Base-by-base conservation (phyloP, 2,329 filamentous ascomycete species). In the Blastomyces emzantsi region DNA sequence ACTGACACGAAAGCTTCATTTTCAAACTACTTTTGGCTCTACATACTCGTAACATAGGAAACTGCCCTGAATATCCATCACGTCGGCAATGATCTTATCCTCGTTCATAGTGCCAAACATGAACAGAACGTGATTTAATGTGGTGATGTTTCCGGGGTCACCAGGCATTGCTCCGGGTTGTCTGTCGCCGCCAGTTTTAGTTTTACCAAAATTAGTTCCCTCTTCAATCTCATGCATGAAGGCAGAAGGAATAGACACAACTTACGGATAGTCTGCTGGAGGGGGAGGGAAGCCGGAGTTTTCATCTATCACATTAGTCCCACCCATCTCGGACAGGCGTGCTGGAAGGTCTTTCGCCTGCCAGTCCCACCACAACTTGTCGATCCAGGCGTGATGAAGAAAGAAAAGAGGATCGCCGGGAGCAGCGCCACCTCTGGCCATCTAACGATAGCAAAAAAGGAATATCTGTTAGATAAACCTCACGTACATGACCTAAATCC, bases 351-450 rank as follows among this genome's bases (percentile, higher is more conserved):
- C 51, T 25, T 59, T 33, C 8, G 43, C 77, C 68, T 81, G 79
- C 79, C 79, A 81, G 8, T 75, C 77, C 76, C 76, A 79, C 70
- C 73, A 81, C 9, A 73, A 67, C 13, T 78, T 71, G 64, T 81
- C 79, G 39, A 81, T 75, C 67, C 74, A 73, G 1, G 73, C 72
- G 65, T 81, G 78, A 65, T 80, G 78, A 8, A 80, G 69, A 64
- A 73, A 81, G 69, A 81, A 81, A 33, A 68, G 67, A 4, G 77
- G 77, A 56, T 80, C 78, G 13, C 71, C 74, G 0, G 79, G 77
- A 33, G 56, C 55, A 11, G 62, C 36, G 22, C 60, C 49, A 33
- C 36, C n/a, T 30, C 60, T 54, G n/a, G 33, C n/a, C 62, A 63
- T 63, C 62, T 63, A 9, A 11, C 5, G 17, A 28, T 6, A 7